Percentiles rank a stretch among this genome's conserved stretches.
Conservation (phyloP, 192 early-diverging fungal species). For the Linnemannia zychae region DNA sequence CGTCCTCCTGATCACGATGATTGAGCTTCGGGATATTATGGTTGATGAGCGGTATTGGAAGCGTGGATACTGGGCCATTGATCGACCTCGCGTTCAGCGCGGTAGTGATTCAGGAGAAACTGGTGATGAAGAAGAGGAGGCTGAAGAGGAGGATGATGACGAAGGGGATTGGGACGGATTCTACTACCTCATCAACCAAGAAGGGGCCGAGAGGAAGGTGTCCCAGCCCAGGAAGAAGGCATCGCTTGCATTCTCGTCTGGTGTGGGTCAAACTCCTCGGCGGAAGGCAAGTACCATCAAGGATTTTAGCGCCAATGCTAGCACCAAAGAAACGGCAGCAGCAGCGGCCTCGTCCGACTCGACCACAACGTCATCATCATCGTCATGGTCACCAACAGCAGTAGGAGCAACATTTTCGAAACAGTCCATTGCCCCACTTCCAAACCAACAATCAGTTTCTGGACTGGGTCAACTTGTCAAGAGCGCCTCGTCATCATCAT, state of each 20-base stretch:
- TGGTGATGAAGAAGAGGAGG: not conserved
- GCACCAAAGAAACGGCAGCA: not conserved
- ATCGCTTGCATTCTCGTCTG: not conserved
- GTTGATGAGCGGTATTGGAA: constrained; percentile 55
- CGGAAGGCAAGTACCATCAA: constrained; percentile 17
- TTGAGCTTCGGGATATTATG: constrained; percentile 52
- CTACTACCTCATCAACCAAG: constrained; percentile 49
- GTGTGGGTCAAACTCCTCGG: constrained; percentile 12
- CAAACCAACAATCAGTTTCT: constrained; percentile 6
- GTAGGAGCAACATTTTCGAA: constrained; percentile 3
- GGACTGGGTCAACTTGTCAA: constrained; percentile 7
- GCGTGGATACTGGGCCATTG: constrained; percentile 43
- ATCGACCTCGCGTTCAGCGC: not conserved
- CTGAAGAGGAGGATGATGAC: constrained; percentile 11
- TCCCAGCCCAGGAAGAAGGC: constrained; percentile 2
- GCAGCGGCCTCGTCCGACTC: not conserved
- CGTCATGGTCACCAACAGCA: not conserved
- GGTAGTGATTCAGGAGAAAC: not conserved
- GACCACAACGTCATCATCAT: not conserved
- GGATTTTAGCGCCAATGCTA: not conserved
- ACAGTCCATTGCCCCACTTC: constrained; percentile 5
- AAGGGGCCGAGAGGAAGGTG: not conserved
- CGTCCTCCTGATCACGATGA: constrained; percentile 46
- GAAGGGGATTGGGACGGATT: constrained; percentile 52
- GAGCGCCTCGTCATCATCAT: constrained; percentile 4